These are phyloP conservation scores for Exidia glandulosa DNA, from an alignment of 768 basidiomycete genomes.

Conservation along the genomic window DNA sequence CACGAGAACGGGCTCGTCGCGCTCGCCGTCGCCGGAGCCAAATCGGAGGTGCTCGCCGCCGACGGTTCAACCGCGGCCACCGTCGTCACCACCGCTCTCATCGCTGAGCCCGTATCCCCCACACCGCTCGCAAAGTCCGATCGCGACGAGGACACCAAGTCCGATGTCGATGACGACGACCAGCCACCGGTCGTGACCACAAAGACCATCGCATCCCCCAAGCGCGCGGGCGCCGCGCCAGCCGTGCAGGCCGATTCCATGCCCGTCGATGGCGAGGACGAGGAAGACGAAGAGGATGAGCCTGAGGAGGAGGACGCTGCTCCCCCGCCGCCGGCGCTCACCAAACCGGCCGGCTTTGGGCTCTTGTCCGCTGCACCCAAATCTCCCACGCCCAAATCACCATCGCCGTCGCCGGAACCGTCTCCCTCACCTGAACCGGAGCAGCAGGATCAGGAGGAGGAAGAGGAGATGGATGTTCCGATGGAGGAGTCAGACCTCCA, in stretches of 20 bases:
- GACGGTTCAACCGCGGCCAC: slow-evolving; percentile 15
- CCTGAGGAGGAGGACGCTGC: slow-evolving; percentile 33
- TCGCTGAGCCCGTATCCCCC: slow-evolving; percentile 13
- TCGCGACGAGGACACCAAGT: slow-evolving; percentile 7
- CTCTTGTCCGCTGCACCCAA: neutral
- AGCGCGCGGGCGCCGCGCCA: slow-evolving; percentile 10
- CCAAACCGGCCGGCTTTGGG: neutral
- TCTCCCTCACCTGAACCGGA: slow-evolving; percentile 6
- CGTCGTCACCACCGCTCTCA: slow-evolving; percentile 23
- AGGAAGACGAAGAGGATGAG: slow-evolving; percentile 25
- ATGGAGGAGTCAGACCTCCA: slow-evolving; percentile 50
- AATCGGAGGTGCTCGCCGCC: slow-evolving; percentile 12
- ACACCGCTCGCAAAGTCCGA: slow-evolving; percentile 13
- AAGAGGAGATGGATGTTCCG: slow-evolving; percentile 3
- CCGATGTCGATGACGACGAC: slow-evolving; percentile 2
- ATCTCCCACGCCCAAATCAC: neutral
- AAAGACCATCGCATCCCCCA: neutral
- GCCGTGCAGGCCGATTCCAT: slow-evolving; percentile 9
- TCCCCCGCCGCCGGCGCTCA: neutral
- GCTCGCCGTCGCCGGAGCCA: slow-evolving; percentile 6
- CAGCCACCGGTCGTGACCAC: neutral
- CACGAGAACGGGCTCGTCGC: neutral
- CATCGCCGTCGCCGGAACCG: neutral
- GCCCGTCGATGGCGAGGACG: slow-evolving; percentile 12
- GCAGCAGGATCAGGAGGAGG: slow-evolving; percentile 22